These are phyloP conservation scores for Abrus precatorius DNA, from an alignment of 306 rosid species.

Conservation along the genomic window DNA sequence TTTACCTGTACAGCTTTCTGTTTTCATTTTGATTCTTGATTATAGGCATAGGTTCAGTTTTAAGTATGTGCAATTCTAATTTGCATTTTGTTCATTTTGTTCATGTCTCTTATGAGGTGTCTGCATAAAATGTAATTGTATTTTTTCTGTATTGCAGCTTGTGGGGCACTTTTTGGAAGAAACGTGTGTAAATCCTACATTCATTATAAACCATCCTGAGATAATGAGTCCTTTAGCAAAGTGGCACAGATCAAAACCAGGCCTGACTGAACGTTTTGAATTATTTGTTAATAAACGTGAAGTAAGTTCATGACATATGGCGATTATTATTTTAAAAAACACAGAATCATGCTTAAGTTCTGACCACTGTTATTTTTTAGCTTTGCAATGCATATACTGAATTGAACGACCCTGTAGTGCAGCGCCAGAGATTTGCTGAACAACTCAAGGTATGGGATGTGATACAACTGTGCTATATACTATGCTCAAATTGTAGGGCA, in stretches of 20 bases:
- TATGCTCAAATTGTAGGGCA: not conserved
- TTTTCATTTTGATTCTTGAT: not conserved
- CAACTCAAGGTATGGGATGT: slow-evolving; percentile 81
- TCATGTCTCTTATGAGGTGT: slow-evolving; percentile 15
- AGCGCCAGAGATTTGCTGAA: slow-evolving; percentile 88
- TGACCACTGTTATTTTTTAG: slow-evolving; percentile 55
- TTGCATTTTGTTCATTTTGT: slow-evolving; percentile 8
- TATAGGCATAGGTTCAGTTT: not conserved
- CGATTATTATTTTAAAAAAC: not conserved
- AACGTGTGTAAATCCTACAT: slow-evolving; percentile 84
- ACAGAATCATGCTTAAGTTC: slow-evolving; percentile 33
- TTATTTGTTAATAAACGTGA: slow-evolving; percentile 88
- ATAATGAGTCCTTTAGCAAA: slow-evolving; percentile 97
- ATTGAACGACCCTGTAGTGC: slow-evolving; percentile 94
- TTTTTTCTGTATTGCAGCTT: slow-evolving; percentile 68
- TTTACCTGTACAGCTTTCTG: not conserved
- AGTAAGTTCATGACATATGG: slow-evolving; percentile 53
- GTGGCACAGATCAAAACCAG: slow-evolving; percentile 87
- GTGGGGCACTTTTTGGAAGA: slow-evolving; percentile 96
- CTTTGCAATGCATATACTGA: slow-evolving; percentile 92
- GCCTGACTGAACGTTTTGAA: slow-evolving; percentile 93
- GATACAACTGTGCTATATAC: not conserved
- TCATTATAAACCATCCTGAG: slow-evolving; percentile 90
- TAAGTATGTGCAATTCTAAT: slow-evolving; percentile 13
- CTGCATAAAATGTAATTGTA: slow-evolving; percentile 21